Percentiles rank a stretch among this genome's conserved stretches.
Evolutionary conservation across 1,284 basidiomycete species (phyloP).

Genomic region (Puccinia horiana): DNA sequence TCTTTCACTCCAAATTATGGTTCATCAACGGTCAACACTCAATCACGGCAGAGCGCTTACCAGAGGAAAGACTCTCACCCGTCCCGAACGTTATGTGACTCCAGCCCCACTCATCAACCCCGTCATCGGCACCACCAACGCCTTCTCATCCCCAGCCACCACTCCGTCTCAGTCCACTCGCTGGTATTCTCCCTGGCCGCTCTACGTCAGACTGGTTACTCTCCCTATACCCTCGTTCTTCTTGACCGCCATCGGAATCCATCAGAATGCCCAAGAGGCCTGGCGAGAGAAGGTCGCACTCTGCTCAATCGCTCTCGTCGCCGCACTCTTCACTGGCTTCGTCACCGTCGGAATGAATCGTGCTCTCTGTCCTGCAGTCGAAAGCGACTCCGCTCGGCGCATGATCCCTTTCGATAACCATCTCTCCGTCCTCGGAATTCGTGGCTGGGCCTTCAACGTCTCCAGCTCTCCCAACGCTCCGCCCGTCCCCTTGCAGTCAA

Average conservation of each 20-base stretch:
- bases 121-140: conserved; percentile 61
- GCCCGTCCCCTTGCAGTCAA: conserved; percentile 66
- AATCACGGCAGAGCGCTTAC: conserved; percentile 54
- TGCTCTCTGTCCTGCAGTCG: conserved; percentile 74
- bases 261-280: conserved; percentile 69
- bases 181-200: conserved; percentile 53
- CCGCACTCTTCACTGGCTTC: conserved; percentile 84
- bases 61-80: conserved; percentile 89
- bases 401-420: conserved; percentile 18
- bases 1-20: too few species aligned
- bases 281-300: conserved; percentile 98
- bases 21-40: not conserved
- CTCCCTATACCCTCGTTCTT: conserved; percentile 56
- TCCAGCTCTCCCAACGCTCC: conserved; percentile 65
- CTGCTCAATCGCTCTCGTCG: conserved; percentile 76
- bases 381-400: conserved; percentile 6
- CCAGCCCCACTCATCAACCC: conserved; percentile 88
- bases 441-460: conserved; percentile 77
- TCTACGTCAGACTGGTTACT: conserved; percentile 53
- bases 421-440: conserved; percentile 71
- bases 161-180: not conserved
- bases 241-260: conserved; percentile 59
- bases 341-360: conserved; percentile 91
- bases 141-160: not conserved
- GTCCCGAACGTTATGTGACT: conserved; percentile 89